Evolutionary conservation across 305 asterid genomes (phyloP), one percentile per base, ranked within the genome.

Genomic region (Fraxinus greggii): DNA sequence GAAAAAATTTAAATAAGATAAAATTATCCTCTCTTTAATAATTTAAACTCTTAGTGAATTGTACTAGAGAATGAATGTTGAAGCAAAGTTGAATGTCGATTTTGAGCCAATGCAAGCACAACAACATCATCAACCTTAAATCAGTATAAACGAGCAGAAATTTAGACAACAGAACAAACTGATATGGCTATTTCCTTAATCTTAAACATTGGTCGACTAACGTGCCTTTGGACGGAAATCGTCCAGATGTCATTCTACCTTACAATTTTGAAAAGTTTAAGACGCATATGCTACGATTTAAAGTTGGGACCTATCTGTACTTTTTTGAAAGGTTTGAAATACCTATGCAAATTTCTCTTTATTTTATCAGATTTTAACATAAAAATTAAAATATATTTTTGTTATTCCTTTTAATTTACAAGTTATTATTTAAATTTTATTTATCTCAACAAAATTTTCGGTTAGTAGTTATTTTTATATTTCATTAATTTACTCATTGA

Each of bases 41-140:
- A 19, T 15, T 9, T 17, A 77, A 40, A 42, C 38, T 72, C 26
- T 78, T 61, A 42, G 76, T 65, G 70, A 69, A 75, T 76, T 86
- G 83, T 91, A 92, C 97, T 97, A 84, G 91, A 79, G 77, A 88
- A 85, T 80, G 95, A 78, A 63, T 94, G 97, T 79, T 92, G 97
- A 80, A 93, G 88, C 81, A 90, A 86, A 80, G 90, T 90, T 82
- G 98, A 88, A 35, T 94, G 95, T 31, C 97, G 87, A 48, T 84
- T 87, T 84, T 93, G 99, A 42, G 97, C 94, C 89, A 93, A 73
- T 63, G 92, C 88, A 51, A 94, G 86, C 81, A 88, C 90, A 91
- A 90, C 94, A 86, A 97, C 99, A 92, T 96, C 99, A 88, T 94
- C 99, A 82, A 94, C 93, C 98, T 96, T 89, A 83, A 81, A 79